Evolutionary conservation across 345 rosid species (phyloP).

Genomic region (Corymbia maculata): DNA sequence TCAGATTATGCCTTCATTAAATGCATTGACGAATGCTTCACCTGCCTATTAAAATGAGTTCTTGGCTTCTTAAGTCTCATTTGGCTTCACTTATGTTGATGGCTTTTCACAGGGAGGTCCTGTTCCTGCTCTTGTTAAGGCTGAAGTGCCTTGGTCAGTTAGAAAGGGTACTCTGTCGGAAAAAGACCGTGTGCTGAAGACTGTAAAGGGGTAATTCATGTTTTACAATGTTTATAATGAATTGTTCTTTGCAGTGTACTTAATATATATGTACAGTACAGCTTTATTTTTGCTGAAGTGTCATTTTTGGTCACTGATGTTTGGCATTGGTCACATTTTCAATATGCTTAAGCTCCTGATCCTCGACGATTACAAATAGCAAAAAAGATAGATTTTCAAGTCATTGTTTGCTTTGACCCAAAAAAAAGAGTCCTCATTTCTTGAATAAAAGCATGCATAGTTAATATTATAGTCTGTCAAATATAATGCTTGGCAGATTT

Average conservation of each 20-base stretch:
- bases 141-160: slow-evolving; percentile 88
- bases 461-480: not conserved
- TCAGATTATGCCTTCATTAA: not conserved
- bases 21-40: not conserved
- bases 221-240: not conserved
- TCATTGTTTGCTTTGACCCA: not conserved
- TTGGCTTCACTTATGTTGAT: not conserved
- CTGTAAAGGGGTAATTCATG: slow-evolving; percentile 67
- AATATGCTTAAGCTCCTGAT: not conserved
- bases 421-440: not conserved
- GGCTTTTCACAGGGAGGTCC: slow-evolving; percentile 45
- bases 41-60: not conserved
- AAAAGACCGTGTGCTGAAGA: slow-evolving; percentile 65
- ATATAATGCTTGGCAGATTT: not conserved
- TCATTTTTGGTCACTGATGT: not conserved
- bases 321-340: not conserved
- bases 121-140: slow-evolving; percentile 53
- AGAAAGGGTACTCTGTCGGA: slow-evolving; percentile 67
- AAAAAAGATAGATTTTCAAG: not conserved
- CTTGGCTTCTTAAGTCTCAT: not conserved
- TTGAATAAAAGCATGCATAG: not conserved
- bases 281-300: not conserved
- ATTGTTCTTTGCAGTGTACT: not conserved
- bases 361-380: not conserved
- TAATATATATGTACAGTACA: not conserved